A percentile compares a stretch with the other conserved stretches of the same genome.
These are phyloP conservation scores for Porcisia deanei DNA, from an alignment of 208 protist species.

Conservation along the genomic window DNA sequence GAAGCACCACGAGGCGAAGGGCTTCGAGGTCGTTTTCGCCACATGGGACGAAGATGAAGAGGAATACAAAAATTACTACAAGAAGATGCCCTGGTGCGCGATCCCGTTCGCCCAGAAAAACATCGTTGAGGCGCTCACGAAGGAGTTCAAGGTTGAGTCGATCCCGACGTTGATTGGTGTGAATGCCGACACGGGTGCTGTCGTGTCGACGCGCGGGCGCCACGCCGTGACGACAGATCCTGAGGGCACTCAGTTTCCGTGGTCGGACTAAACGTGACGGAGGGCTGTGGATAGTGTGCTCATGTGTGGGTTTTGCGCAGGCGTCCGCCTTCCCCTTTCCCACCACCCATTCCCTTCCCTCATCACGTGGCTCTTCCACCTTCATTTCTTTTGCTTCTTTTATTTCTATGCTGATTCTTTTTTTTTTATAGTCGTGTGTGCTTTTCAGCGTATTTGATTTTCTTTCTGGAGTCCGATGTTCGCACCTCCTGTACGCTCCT, in stretches of 20 bases:
- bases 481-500: too few relatives aligned
- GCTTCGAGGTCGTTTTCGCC: slow-evolving; percentile 86
- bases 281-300: background rate
- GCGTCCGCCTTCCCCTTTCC: too few relatives aligned
- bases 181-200: slow-evolving; percentile 70
- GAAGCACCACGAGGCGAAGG: slow-evolving; percentile 57
- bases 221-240: slow-evolving; percentile 55
- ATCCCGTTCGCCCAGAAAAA: slow-evolving; percentile 56
- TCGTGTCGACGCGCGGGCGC: slow-evolving; percentile 62
- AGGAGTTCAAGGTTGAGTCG: slow-evolving; percentile 58
- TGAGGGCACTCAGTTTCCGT: slow-evolving; percentile 72
- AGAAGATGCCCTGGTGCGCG: slow-evolving; percentile 82
- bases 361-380: too few relatives aligned
- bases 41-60: slow-evolving; percentile 80
- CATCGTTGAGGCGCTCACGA: slow-evolving; percentile 44
- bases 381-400: too few relatives aligned
- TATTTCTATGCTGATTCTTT: too few relatives aligned
- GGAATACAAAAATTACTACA: slow-evolving; percentile 74
- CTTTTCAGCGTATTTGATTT: too few relatives aligned
- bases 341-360: too few relatives aligned
- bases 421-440: too few relatives aligned
- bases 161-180: slow-evolving; percentile 81
- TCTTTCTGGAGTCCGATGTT: too few relatives aligned
- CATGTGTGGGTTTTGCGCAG: too few relatives aligned
- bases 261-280: slow-evolving; percentile 15